Conservation (phyloP, 2,329 filamentous ascomycete genomes). For the Capronia epimyces region DNA sequence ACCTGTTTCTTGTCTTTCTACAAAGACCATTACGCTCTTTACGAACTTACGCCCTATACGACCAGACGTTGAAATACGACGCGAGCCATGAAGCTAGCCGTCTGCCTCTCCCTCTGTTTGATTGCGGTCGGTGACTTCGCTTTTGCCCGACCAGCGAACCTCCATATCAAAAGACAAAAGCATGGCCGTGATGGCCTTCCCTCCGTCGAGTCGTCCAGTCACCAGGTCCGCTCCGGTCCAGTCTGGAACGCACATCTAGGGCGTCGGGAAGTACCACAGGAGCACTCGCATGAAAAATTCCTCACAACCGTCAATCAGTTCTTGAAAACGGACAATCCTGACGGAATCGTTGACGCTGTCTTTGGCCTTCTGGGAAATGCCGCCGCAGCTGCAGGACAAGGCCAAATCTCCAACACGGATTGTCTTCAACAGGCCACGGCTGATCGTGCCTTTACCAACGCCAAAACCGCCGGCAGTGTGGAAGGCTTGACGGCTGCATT, state of each 20-base stretch:
- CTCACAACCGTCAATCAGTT: constrained; percentile 43
- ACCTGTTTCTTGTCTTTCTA: not conserved
- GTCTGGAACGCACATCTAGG: constrained; percentile 9
- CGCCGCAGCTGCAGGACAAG: constrained; percentile 47
- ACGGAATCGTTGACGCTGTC: constrained; percentile 45
- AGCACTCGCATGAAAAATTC: constrained; percentile 52
- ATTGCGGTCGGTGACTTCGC: constrained; percentile 8
- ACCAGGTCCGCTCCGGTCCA: constrained; percentile 2
- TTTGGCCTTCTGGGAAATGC: constrained; percentile 51
- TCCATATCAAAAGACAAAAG: constrained; percentile 5
- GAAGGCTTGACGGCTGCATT: constrained; percentile 52
- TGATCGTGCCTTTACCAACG: constrained; percentile 57
- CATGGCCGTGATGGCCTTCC: constrained; percentile 2
- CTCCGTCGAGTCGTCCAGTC: not conserved
- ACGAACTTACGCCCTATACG: constrained; percentile 4
- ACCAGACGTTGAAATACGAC: not conserved
- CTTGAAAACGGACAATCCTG: constrained; percentile 46
- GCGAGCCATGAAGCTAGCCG: constrained; percentile 10
- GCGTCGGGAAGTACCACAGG: constrained; percentile 52
- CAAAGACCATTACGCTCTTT: constrained; percentile 2
- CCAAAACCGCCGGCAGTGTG: constrained; percentile 49
- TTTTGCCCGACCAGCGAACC: constrained; percentile 13
- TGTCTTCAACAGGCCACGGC: constrained; percentile 56
- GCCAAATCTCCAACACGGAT: constrained; percentile 49
- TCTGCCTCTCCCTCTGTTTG: constrained; percentile 12